Base-by-base conservation (phyloP, 2,329 filamentous ascomycete species). In the Penicillium digitatum region DNA sequence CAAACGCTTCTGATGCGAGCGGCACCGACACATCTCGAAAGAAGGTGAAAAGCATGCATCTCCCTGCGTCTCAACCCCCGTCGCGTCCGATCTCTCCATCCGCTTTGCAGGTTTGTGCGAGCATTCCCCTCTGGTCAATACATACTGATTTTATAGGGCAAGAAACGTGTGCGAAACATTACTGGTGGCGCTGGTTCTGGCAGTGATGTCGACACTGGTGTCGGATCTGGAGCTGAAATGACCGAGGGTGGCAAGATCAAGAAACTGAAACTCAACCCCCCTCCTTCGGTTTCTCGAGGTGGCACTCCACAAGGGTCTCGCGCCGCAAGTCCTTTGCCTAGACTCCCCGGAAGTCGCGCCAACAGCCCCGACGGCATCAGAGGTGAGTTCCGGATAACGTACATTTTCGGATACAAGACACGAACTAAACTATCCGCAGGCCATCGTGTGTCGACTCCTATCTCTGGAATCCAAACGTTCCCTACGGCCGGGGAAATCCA, bases 11-110 rank as follows among this genome's bases (percentile, higher is more conserved):
- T 2, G 93, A 97, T 70, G 90, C 90, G 10, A 95, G 90, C 70
- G 93, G 90, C 50, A 95, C 92, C 64, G 93, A 97, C 71, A 93
- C 89, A 0, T 84, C 86, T 24, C 87, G 88, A 62, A 91, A 94
- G 75, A 90, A 89, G 77, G 83, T 82, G 70, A 84, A 88, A 69
- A 89, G 87, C 76, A 88, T 87, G 69, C 81, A 84, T 58, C 60
- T 62, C 45, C 56, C 66, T 22, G 61, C 65, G 14, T 62, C 69
- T 27, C 71, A 73, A 55, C 69, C 73, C 20, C 65, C 58, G 10
- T 76, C 71, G 85, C 88, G 74, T 82, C 92, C 61, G 80, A 81
- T 58, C 74, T 81, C 69, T 84, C 81, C 68, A 88, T 79, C 69
- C 82, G 82, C 22, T 81, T 82, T 58, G 87, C 78, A 71, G 45